Percentiles rank a stretch among this genome's conserved stretches.
Conservation (phyloP, 257 asterid genomes). For the Nicotiana benthamiana region DNA sequence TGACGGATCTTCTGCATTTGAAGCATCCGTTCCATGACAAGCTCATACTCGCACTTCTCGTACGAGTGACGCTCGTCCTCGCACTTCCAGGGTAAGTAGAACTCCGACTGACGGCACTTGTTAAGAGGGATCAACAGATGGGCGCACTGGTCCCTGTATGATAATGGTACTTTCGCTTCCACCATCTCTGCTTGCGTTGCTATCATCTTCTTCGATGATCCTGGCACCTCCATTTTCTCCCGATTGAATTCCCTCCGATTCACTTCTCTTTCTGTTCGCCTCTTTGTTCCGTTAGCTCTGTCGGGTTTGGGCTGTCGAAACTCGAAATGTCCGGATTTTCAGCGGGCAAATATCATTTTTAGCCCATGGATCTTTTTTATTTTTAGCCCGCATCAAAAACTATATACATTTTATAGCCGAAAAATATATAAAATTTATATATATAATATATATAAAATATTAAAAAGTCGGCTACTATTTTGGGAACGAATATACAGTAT, state of each 20-base stretch:
- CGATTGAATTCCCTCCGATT: slow-evolving; percentile 41
- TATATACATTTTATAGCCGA: too few relatives aligned
- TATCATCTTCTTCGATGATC: slow-evolving; percentile 95
- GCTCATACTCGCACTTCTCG: slow-evolving; percentile 90
- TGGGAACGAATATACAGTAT: too few relatives aligned
- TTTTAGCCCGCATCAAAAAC: too few relatives aligned
- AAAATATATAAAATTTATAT: too few relatives aligned
- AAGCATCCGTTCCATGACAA: slow-evolving; percentile 93
- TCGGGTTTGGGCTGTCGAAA: too few relatives aligned
- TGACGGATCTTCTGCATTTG: slow-evolving; percentile 96
- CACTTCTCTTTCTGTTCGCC: background rate
- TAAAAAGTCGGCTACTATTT: too few relatives aligned
- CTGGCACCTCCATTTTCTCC: slow-evolving; percentile 59
- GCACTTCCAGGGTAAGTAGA: slow-evolving; percentile 87
- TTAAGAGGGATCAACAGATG: slow-evolving; percentile 83
- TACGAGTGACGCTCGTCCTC: slow-evolving; percentile 69
- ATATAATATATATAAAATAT: too few relatives aligned
- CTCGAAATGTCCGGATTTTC: too few relatives aligned
- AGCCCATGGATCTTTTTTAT: too few relatives aligned
- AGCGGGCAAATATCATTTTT: too few relatives aligned
- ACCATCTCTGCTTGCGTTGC: slow-evolving; percentile 30
- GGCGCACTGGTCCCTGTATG: slow-evolving; percentile 92
- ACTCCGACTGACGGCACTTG: slow-evolving; percentile 82
- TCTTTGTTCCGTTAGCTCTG: background rate
- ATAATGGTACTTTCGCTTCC: slow-evolving; percentile 66